Conservation (phyloP, 352 stramenopile genomes). For the Poterioochromonas sp. region DNA sequence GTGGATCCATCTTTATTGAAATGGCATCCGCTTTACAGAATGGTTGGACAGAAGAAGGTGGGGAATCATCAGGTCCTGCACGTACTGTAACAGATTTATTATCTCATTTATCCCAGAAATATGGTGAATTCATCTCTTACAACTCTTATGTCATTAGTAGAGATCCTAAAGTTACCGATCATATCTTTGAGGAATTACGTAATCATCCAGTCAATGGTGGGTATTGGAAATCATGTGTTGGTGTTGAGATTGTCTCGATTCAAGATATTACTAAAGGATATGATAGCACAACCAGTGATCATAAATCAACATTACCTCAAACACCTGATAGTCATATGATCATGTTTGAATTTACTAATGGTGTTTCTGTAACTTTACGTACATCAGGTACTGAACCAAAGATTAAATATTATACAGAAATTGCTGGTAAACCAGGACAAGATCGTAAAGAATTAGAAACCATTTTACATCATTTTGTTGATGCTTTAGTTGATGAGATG, state of each 20-base stretch:
- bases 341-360: conserved; percentile 88
- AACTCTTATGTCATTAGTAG: conserved; percentile 95
- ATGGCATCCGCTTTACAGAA: conserved; percentile 56
- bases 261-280: conserved; percentile 74
- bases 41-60: neutral
- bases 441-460: conserved; percentile 47
- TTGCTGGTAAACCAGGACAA: conserved; percentile 52
- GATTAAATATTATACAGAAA: conserved; percentile 98
- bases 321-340: conserved; percentile 88
- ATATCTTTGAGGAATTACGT: conserved; percentile 41
- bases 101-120: conserved; percentile 75
- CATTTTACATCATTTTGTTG: conserved; percentile 50
- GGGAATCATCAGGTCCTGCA: neutral
- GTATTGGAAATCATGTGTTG: conserved; percentile 58
- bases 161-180: conserved; percentile 66
- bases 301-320: conserved; percentile 76
- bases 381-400: conserved; percentile 97
- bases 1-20: conserved; percentile 74
- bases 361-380: conserved; percentile 86
- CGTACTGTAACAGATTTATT: conserved; percentile 53
- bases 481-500: conserved; percentile 52
- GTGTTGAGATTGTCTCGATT: conserved; percentile 63
- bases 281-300: conserved; percentile 68
- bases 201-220: conserved; percentile 51
- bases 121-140: conserved; percentile 90